These are phyloP conservation scores for Artomyces pyxidatus DNA, from an alignment of 768 basidiomycete species.

Conservation along the genomic window DNA sequence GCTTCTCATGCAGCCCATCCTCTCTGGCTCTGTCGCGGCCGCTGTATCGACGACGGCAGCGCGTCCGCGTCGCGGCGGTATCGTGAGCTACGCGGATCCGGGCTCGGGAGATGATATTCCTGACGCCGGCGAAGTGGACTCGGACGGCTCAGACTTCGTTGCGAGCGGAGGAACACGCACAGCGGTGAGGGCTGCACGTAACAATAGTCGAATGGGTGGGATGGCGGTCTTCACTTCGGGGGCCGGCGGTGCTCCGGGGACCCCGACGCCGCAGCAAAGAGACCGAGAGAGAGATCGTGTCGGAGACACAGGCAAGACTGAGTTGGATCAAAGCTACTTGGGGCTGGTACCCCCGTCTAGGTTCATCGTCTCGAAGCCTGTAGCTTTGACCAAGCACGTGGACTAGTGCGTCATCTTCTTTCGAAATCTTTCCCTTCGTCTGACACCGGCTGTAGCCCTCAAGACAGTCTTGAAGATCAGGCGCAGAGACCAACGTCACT, in stretches of 20 bases:
- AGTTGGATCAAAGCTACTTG: conserved; percentile 83
- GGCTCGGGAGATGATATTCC: conserved; percentile 77
- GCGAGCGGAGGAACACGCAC: conserved; percentile 56
- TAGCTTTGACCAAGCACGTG: conserved; percentile 55
- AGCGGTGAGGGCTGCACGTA: conserved; percentile 31
- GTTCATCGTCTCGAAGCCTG: conserved; percentile 57
- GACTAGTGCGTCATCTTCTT: conserved; percentile 59
- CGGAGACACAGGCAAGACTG: conserved; percentile 36
- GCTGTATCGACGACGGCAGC: conserved; percentile 30
- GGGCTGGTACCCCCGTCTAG: conserved; percentile 77
- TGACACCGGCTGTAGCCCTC: conserved; percentile 35
- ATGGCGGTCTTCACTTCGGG: conserved; percentile 49
- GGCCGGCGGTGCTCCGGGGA: conserved; percentile 30
- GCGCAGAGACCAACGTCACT: conserved; percentile 49
- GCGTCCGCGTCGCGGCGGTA: conserved; percentile 47
- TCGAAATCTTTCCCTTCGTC: neutral
- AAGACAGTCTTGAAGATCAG: conserved; percentile 55
- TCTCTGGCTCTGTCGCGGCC: conserved; percentile 29
- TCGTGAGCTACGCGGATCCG: conserved; percentile 82
- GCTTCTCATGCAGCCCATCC: conserved; percentile 84
- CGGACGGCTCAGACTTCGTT: conserved; percentile 77
- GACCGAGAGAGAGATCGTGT: neutral
- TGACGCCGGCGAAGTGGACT: conserved; percentile 74
- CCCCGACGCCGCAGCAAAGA: conserved; percentile 22
- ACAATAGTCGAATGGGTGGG: conserved; percentile 1